Evolutionary conservation across 148 eudicot genomes (phyloP), one percentile per base, ranked within the genome.

Genomic region (Camellia lanceoleosa): DNA sequence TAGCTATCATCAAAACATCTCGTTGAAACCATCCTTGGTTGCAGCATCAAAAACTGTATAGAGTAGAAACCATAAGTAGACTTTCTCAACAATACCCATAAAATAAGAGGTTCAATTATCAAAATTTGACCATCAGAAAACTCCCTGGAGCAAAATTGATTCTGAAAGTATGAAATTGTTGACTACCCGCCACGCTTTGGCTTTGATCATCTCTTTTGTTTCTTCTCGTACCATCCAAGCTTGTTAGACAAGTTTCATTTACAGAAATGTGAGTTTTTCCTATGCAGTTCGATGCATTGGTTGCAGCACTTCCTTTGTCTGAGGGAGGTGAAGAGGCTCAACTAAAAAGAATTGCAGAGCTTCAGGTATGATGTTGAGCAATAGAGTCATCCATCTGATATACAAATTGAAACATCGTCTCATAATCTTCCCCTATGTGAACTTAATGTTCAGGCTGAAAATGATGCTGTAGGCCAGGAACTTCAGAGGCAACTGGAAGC

Each of bases 301-400:
- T 96, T 79, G 87, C 93, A 71, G 99, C 98, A 77, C 94, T 96
- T 75, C 99, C 99, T 58, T 81, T 92, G 68, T 84, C 92, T 3
- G 98, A 94, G 61, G 99, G 98, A 82, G 95, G 97, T 83, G 99
- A 96, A 87, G 99, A 96, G 84, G 98, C 93, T 85, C 99, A 94
- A 84, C 85, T 96, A 63, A 90, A 90, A 82, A 90, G 94, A 84
- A 94, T 96, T 80, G 92, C 95, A 46, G 98, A 96, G 82, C 97
- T 94, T 58, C 98, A 96, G 98, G 99, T 81, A 70, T 70, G 55
- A 20, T 55, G 54, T 61, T 71, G 42, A 80, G 67, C 51, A 30
- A 76, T 63, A 19, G 7, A 71, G 3, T 70, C 49, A 76, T 75
- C 75, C 12, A 42, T 74, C 13, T 4, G 42, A 76, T 41, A 55